Conservation (phyloP, 495 filamentous ascomycete species). For the Aspergillus biplanus region DNA sequence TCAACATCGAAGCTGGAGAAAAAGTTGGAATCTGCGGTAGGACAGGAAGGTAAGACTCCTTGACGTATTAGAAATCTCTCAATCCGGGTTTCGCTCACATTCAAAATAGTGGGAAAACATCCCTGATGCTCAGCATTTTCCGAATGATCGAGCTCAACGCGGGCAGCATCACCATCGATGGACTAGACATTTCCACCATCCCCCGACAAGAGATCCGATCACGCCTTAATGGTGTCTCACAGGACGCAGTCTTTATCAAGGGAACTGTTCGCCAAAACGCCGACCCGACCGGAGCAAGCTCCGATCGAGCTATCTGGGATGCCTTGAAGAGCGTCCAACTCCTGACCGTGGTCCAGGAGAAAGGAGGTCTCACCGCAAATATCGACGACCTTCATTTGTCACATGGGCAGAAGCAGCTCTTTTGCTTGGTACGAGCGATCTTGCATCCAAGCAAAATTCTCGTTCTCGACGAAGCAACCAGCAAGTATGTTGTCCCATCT, state of each 20-base stretch:
- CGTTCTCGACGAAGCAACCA: constrained; percentile 29
- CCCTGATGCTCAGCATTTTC: constrained; percentile 46
- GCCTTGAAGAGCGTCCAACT: constrained; percentile 46
- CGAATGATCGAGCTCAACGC: constrained; percentile 41
- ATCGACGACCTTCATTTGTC: constrained; percentile 28
- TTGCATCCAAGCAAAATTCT: constrained; percentile 12
- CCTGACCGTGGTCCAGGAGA: constrained; percentile 38
- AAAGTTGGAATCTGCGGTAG: constrained; percentile 59
- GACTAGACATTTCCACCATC: constrained; percentile 41
- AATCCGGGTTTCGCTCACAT: constrained; percentile 6
- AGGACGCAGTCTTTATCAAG: constrained; percentile 56
- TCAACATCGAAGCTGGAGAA: constrained; percentile 56
- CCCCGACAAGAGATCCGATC: constrained; percentile 35
- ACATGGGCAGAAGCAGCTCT: constrained; percentile 16
- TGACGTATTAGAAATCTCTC: no score
- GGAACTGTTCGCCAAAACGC: constrained; percentile 51
- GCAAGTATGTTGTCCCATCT: constrained; percentile 30
- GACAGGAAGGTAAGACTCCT: constrained; percentile 41
- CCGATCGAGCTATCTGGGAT: constrained; percentile 34
- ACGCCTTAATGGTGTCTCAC: constrained; percentile 47
- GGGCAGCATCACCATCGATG: constrained; percentile 45
- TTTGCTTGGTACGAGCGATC: constrained; percentile 19
- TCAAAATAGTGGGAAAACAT: constrained; percentile 42
- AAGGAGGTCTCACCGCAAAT: constrained; percentile 46
- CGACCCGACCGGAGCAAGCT: constrained; percentile 36